Evolutionary conservation across 768 basidiomycete species (phyloP), one percentile per base, ranked within the genome.

Genomic region (Tricholoma flavovirens): DNA sequence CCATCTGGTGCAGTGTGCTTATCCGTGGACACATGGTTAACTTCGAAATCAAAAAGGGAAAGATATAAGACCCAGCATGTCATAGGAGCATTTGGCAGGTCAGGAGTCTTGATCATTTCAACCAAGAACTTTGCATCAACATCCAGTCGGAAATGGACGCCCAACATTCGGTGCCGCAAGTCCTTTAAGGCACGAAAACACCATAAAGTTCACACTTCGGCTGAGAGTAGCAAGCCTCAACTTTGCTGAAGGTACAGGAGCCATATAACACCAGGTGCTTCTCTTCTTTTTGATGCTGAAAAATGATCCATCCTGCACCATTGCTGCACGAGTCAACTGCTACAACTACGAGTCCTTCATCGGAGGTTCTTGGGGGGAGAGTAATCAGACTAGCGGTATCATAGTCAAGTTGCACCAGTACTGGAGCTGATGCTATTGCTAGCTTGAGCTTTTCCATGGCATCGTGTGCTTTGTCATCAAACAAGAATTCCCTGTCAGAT

Each of bases 131-230:
- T 66, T 0, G 71, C 73, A 54, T 77, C 71, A 4, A 71, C 66
- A 53, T 77, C 69, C 0, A 75, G 17, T 1, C 64, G 46, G 48
- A 75, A 70, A 55, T 64, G 65, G 1, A 70, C 55, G 7, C 70
- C 74, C 66, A 65, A 71, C 1, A 73, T 51, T 3, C 67, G 49
- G 32, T 71, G 62, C 0, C 68, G 59, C 0, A 71, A 38, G 2
- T 64, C 66, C 40, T 67, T 67, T 19, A 77, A 40, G 0, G 71
- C 68, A 0, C 70, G 46, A 46, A 66, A 0, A 76, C 49, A 0
- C 75, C 72, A 51, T 72, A 78, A 0, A 76, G 63, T 56, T 76
- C 72, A 0, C 70, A 54, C 51, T 77, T 76, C 0, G 73, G 64
- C 54, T 75, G 73, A 0, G 70, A 71, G 53, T 75, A 77, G 6